Percentiles rank a stretch among this genome's conserved stretches.
These are phyloP conservation scores for Lecanicillium sp. DNA, from an alignment of 2,329 filamentous ascomycete species.

Conservation along the genomic window DNA sequence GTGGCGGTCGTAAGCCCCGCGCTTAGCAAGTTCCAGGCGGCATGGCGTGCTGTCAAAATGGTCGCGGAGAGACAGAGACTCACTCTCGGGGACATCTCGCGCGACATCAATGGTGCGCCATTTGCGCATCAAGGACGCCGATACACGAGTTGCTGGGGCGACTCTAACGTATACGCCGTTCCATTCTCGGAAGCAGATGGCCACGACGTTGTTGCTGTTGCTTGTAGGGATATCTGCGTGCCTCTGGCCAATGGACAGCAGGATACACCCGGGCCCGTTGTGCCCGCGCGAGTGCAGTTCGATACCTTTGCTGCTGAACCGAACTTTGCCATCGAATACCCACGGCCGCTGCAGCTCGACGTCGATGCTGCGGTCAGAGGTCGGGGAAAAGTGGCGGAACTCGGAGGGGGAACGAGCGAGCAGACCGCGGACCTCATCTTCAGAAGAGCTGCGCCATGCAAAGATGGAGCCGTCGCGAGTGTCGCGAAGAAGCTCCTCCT, in stretches of 20 bases:
- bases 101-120: slow-evolving; percentile 7
- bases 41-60: background rate
- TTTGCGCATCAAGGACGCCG: background rate
- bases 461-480: slow-evolving; percentile 12
- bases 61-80: background rate
- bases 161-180: slow-evolving; percentile 5
- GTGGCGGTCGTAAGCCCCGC: background rate
- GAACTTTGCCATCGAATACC: slow-evolving; percentile 7
- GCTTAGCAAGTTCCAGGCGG: background rate
- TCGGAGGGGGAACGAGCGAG: slow-evolving; percentile 8
- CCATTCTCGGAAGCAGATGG: slow-evolving; percentile 8
- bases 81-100: background rate
- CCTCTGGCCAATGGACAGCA: slow-evolving; percentile 5
- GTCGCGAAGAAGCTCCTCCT: slow-evolving; percentile 11
- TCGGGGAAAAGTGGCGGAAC: slow-evolving; percentile 10
- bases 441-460: slow-evolving; percentile 6
- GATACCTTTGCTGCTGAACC: slow-evolving; percentile 10
- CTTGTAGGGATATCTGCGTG: background rate
- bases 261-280: background rate
- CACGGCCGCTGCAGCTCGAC: slow-evolving; percentile 1
- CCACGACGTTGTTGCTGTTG: background rate
- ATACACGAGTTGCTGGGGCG: background rate
- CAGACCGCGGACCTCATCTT: slow-evolving; percentile 3
- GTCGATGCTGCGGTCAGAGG: background rate
- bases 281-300: slow-evolving; percentile 5